Percentiles rank a stretch among this genome's conserved stretches.
These are phyloP conservation scores for Auricularia heimuer DNA, from an alignment of 768 basidiomycete genomes.

Conservation along the genomic window DNA sequence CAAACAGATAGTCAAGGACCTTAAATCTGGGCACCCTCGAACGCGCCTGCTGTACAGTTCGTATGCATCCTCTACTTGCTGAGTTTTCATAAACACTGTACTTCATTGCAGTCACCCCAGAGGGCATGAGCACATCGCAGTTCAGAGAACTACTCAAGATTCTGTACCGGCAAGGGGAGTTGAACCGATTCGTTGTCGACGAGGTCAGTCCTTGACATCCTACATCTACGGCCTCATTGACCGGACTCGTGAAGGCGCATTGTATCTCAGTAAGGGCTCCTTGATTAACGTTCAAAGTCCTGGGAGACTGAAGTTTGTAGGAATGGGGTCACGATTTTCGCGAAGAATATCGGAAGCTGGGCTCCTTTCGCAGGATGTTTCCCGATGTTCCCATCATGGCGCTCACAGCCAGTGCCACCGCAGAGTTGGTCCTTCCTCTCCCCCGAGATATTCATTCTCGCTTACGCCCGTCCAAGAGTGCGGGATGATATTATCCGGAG, in stretches of 20 bases:
- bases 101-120: constrained; percentile 54
- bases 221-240: neutral
- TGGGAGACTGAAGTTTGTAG: constrained; percentile 23
- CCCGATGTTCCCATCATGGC: constrained; percentile 77
- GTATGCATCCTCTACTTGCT: constrained; percentile 13
- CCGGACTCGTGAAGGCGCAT: constrained; percentile 44
- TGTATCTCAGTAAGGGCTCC: constrained; percentile 59
- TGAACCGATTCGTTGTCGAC: constrained; percentile 72
- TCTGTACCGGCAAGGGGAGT: constrained; percentile 42
- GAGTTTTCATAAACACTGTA: neutral
- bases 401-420: constrained; percentile 74
- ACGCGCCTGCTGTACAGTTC: constrained; percentile 64
- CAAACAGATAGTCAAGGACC: constrained; percentile 48
- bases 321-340: constrained; percentile 86
- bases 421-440: constrained; percentile 34
- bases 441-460: neutral
- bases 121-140: constrained; percentile 49
- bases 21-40: constrained; percentile 46
- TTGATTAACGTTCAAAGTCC: neutral
- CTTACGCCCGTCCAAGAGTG: constrained; percentile 36
- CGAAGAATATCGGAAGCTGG: constrained; percentile 60
- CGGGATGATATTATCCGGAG: constrained; percentile 62
- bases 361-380: constrained; percentile 57
- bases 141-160: constrained; percentile 41
- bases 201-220: constrained; percentile 39